phyloP scores from a whole-genome alignment of 805 yeast genomes.

The Brettanomyces sp. region DNA sequence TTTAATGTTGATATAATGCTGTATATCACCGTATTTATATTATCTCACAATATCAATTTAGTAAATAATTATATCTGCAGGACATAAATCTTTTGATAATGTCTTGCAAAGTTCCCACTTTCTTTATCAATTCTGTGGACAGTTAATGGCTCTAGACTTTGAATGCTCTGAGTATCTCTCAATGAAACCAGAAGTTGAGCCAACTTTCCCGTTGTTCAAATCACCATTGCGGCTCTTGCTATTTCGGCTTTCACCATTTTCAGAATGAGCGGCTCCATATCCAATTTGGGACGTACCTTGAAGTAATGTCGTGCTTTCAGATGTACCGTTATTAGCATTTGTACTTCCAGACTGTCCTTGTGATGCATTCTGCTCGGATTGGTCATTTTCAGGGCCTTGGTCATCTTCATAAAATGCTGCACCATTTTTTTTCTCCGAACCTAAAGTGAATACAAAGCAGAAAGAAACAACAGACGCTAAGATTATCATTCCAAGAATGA shows the following conservation, averaged over 20 bases:
- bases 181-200: conserved; percentile 8
- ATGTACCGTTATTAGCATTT: not conserved
- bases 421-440: conserved; percentile 3
- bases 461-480: conserved; percentile 26
- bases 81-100: no score
- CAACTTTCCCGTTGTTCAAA: no score
- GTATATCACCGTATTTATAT: not conserved
- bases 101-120: no score
- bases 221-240: no score
- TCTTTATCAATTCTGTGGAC: not conserved
- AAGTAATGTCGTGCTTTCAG: conserved; percentile 1
- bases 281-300: not conserved
- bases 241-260: no score
- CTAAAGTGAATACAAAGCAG: conserved; percentile 27
- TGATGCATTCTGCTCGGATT: no score
- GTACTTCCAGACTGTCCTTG: no score
- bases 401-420: no score
- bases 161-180: conserved; percentile 23
- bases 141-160: conserved; percentile 17
- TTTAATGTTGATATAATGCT: not conserved
- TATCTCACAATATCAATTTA: not conserved
- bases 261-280: not conserved
- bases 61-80: not conserved
- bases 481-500: conserved; percentile 48
- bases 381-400: no score